A percentile compares a stretch with the other conserved stretches of the same genome.
phyloP scores from a whole-genome alignment of 176 grass and related monocot species.

The Ensete glaucum region DNA sequence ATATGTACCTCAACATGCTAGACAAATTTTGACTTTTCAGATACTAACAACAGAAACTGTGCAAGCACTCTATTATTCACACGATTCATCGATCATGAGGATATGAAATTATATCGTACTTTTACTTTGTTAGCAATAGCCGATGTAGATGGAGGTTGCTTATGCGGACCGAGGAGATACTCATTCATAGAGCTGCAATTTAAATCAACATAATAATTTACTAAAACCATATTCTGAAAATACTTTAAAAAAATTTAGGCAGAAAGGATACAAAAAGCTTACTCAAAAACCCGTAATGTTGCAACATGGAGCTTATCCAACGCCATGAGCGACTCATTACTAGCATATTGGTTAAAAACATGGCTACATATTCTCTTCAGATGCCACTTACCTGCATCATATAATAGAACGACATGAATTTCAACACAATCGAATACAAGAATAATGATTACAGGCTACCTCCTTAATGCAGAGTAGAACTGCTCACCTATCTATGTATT shows the following conservation, averaged over 20 bases:
- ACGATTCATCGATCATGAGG: not conserved
- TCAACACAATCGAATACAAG: not conserved
- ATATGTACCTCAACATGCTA: too few relatives aligned
- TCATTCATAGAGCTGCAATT: constrained; percentile 57
- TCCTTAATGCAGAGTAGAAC: not conserved
- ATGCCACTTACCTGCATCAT: constrained; percentile 40
- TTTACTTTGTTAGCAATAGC: not conserved
- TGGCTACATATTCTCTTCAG: constrained; percentile 39
- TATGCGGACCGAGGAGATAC: constrained; percentile 49
- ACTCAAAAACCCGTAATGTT: constrained; percentile 72
- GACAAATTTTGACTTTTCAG: not conserved
- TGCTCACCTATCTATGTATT: too few relatives aligned
- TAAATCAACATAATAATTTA: not conserved
- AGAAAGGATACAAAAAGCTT: not conserved
- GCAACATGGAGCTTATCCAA: constrained; percentile 41
- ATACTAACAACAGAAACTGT: not conserved
- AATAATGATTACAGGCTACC: not conserved
- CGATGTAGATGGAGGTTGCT: constrained; percentile 45
- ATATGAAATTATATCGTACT: constrained; percentile 12
- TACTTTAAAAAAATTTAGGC: not conserved
- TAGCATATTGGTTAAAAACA: constrained; percentile 35
- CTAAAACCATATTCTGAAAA: not conserved
- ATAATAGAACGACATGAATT: not conserved
- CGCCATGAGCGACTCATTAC: constrained; percentile 20
- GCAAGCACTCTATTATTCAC: not conserved